Conservation (phyloP, 768 basidiomycete species). For the Mycena haematopus region DNA sequence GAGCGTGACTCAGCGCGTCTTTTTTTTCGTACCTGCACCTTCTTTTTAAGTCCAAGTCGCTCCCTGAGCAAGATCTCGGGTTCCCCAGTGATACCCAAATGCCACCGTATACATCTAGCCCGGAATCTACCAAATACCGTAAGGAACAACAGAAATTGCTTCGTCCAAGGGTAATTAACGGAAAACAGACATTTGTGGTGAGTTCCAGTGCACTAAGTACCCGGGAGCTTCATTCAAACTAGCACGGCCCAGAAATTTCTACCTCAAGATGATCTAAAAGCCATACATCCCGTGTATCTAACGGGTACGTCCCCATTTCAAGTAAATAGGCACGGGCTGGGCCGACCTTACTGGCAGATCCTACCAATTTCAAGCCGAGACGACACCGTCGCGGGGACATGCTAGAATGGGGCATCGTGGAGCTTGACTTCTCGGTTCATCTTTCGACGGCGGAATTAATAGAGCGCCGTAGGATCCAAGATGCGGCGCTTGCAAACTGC, state of each 20-base stretch:
- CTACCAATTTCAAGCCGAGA: conserved; percentile 13
- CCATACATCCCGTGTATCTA: conserved; percentile 16
- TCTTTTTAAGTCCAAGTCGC: too few species aligned
- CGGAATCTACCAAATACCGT: conserved; percentile 2
- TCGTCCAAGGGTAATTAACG: conserved; percentile 14
- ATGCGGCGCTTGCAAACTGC: not conserved
- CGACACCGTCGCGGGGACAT: conserved; percentile 17
- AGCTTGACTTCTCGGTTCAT: conserved; percentile 1
- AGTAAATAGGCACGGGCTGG: not conserved
- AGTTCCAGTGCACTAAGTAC: not conserved
- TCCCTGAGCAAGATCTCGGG: too few species aligned
- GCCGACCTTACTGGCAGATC: not conserved
- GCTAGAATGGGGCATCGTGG: conserved; percentile 20
- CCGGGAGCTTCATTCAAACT: not conserved
- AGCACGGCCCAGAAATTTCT: conserved; percentile 13
- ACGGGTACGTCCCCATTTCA: not conserved
- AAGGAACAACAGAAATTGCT: conserved; percentile 18
- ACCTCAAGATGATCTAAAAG: conserved; percentile 15
- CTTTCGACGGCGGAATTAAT: not conserved
- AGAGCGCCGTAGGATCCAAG: not conserved
- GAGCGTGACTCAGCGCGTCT: too few species aligned
- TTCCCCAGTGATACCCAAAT: not conserved
- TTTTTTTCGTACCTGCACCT: too few species aligned
- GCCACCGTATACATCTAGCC: conserved; percentile 10
- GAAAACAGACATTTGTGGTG: conserved; percentile 17